Percentiles rank a stretch among this genome's conserved stretches.
Evolutionary conservation across 1,139 yeast species (phyloP).

Genomic region (Torulaspora pretoriensis): DNA sequence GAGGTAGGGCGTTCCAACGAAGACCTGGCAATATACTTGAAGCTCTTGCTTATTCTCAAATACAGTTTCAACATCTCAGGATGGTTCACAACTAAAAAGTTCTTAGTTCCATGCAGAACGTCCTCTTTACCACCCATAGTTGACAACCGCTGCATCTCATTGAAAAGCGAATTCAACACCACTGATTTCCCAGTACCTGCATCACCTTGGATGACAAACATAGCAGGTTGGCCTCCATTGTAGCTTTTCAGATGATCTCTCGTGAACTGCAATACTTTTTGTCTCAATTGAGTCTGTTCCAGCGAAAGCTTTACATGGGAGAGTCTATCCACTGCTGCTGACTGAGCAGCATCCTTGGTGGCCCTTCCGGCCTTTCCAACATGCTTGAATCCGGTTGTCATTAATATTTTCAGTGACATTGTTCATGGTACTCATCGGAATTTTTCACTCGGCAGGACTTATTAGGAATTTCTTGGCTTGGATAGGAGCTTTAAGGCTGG

Average conservation of each 20-base stretch:
- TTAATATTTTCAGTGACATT: background rate
- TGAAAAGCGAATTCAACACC: constrained; percentile 72
- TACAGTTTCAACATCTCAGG: constrained; percentile 44
- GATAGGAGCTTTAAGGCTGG: background rate
- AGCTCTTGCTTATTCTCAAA: constrained; percentile 38
- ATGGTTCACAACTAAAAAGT: constrained; percentile 41
- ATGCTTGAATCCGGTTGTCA: constrained; percentile 15
- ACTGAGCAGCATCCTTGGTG: constrained; percentile 10
- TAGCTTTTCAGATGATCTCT: constrained; percentile 24
- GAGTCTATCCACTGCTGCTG: constrained; percentile 35
- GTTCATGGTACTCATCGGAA: background rate
- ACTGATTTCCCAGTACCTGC: constrained; percentile 61
- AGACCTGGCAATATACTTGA: constrained; percentile 36
- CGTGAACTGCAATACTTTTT: constrained; percentile 32
- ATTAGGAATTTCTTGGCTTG: background rate
- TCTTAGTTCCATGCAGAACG: constrained; percentile 30
- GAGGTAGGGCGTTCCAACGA: constrained; percentile 44
- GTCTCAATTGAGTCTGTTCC: constrained; percentile 36
- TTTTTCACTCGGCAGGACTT: constrained; percentile 6
- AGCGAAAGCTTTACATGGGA: constrained; percentile 36
- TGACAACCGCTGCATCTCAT: constrained; percentile 40
- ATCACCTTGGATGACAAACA: constrained; percentile 45
- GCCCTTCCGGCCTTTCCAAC: constrained; percentile 11
- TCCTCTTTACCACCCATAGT: constrained; percentile 12
- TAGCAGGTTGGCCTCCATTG: constrained; percentile 28